A percentile compares a stretch with the other conserved stretches of the same genome.
Conservation (phyloP, 2,329 filamentous ascomycete genomes). For the Pseudocercospora pini-densiflorae region DNA sequence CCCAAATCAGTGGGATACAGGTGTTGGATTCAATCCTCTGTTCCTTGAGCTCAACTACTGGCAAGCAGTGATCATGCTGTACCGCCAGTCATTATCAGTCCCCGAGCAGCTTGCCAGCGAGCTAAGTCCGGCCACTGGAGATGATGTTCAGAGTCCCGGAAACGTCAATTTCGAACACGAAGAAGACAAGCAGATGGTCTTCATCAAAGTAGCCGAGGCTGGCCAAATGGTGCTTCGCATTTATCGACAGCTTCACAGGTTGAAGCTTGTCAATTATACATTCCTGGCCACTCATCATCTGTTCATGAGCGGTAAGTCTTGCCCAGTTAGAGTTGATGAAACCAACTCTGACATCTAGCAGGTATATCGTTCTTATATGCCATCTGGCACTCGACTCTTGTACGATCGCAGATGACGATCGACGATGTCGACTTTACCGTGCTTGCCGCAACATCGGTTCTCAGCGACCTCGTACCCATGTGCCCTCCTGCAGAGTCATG, state of each 20-base stretch:
- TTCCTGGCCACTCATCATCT: slow-evolving; percentile 94
- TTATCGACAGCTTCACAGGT: slow-evolving; percentile 85
- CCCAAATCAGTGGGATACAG: slow-evolving; percentile 76
- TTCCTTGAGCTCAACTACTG: slow-evolving; percentile 97
- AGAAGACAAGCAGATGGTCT: slow-evolving; percentile 88
- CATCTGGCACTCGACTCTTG: slow-evolving; percentile 92
- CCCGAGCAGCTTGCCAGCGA: slow-evolving; percentile 84
- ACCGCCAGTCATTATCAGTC: slow-evolving; percentile 79
- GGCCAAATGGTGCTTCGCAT: slow-evolving; percentile 90
- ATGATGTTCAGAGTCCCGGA: slow-evolving; percentile 62
- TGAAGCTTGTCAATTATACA: slow-evolving; percentile 92
- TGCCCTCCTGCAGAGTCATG: slow-evolving; percentile 95
- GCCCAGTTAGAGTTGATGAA: too few species aligned
- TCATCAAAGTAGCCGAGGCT: slow-evolving; percentile 92
- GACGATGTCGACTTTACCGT: slow-evolving; percentile 99
- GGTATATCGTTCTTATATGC: slow-evolving; percentile 92
- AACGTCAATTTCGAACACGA: slow-evolving; percentile 64
- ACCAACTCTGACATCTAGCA: slow-evolving; percentile 35
- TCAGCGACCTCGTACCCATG: slow-evolving; percentile 85
- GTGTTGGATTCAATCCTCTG: slow-evolving; percentile 85
- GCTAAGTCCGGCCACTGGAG: slow-evolving; percentile 59
- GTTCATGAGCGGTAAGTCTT: slow-evolving; percentile 82
- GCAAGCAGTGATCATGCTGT: slow-evolving; percentile 96
- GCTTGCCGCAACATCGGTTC: slow-evolving; percentile 87
- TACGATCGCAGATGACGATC: slow-evolving; percentile 82